phyloP scores from a whole-genome alignment of 306 rosid genomes.

The Fragaria iinumae region DNA sequence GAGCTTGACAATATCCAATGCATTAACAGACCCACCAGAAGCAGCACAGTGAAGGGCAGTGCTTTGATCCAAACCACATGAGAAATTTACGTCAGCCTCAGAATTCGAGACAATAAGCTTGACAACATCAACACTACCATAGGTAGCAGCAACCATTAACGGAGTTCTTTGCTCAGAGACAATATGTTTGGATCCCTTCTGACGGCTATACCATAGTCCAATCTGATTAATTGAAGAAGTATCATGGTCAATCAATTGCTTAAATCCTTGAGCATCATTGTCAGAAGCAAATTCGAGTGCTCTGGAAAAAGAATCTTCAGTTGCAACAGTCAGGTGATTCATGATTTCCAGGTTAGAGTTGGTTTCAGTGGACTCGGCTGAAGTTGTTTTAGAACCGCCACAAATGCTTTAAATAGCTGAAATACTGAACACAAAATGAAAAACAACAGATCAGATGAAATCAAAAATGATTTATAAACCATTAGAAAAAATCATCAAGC shows the following conservation, averaged over 20 bases:
- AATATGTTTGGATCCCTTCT: conserved; percentile 66
- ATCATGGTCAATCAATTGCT: conserved; percentile 46
- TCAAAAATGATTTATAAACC: background rate
- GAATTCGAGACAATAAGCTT: conserved; percentile 54
- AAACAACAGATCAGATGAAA: background rate
- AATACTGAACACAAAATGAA: conserved; percentile 13
- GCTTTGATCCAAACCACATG: conserved; percentile 59
- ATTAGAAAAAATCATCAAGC: background rate
- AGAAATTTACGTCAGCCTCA: conserved; percentile 58
- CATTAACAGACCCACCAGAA: conserved; percentile 68
- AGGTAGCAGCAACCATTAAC: conserved; percentile 82
- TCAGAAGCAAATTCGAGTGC: conserved; percentile 76
- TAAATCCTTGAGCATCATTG: conserved; percentile 71
- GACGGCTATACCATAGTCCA: conserved; percentile 79
- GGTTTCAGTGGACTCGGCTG: conserved; percentile 40
- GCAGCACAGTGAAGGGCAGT: conserved; percentile 97
- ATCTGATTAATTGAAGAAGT: conserved; percentile 45
- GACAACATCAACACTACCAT: conserved; percentile 69
- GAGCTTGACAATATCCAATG: conserved; percentile 51
- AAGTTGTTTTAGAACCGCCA: conserved; percentile 59
- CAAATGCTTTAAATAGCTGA: conserved; percentile 62
- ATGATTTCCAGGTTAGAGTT: conserved; percentile 49
- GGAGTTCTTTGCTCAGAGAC: conserved; percentile 76
- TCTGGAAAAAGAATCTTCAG: conserved; percentile 61
- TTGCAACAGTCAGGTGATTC: conserved; percentile 47